phyloP scores from a whole-genome alignment of 2,329 filamentous ascomycete genomes.

The Macrophomina pseudophaseolina region DNA sequence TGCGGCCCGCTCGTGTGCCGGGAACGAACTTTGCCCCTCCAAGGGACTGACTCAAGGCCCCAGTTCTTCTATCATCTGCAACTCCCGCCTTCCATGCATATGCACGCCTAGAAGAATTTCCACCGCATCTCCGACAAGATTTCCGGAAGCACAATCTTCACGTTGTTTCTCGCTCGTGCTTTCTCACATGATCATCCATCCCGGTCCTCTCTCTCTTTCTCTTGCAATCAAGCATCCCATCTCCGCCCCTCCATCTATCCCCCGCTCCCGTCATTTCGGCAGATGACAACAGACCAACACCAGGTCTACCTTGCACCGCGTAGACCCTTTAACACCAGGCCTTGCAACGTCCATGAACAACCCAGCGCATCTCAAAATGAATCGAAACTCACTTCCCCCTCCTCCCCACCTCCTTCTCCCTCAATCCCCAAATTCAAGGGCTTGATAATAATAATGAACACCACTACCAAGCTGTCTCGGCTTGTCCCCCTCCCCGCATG shows the following conservation, averaged over 20 bases:
- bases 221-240: neutral
- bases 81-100: constrained; percentile 12
- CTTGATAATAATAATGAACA: no score
- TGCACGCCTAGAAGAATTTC: neutral
- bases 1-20: constrained; percentile 5
- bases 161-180: neutral
- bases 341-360: neutral
- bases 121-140: neutral
- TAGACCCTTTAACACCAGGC: neutral
- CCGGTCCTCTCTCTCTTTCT: neutral
- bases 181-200: neutral
- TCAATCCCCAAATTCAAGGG: neutral
- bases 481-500: no score
- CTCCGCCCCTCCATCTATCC: neutral
- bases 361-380: neutral
- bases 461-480: no score
- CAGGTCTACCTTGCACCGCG: neutral
- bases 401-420: no score
- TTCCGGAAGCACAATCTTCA: neutral
- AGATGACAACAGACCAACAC: neutral
- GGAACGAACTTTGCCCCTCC: neutral
- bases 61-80: neutral
- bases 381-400: neutral
- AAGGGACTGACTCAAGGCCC: neutral
- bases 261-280: neutral